Percentiles rank a stretch among this genome's conserved stretches.
Evolutionary conservation across 306 rosid genomes (phyloP).

Genomic region (Castanospermum australe): DNA sequence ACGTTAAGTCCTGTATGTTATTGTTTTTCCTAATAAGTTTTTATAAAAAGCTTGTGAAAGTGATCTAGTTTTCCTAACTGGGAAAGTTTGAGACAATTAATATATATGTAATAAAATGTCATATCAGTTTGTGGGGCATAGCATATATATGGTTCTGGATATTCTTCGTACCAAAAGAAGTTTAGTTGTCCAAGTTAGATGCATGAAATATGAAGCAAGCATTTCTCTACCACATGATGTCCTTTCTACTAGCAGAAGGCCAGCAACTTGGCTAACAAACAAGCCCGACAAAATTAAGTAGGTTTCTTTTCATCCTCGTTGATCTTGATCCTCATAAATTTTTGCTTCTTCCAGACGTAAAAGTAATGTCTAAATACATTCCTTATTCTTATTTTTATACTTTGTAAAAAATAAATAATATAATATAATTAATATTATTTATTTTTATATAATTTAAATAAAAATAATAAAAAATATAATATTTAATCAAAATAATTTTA

Average conservation of each 20-base stretch:
- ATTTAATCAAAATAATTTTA: no score
- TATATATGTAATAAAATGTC: neutral
- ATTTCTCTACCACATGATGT: neutral
- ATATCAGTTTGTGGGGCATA: neutral
- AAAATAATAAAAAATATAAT: no score
- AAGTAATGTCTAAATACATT: no score
- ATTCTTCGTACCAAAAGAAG: neutral
- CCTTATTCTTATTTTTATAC: no score
- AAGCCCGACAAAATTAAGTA: neutral
- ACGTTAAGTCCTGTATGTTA: no score
- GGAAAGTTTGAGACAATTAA: neutral
- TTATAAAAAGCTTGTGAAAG: no score
- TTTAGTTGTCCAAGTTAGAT: neutral
- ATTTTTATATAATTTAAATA: no score
- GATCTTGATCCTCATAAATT: neutral
- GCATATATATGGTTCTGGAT: neutral
- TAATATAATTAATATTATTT: no score
- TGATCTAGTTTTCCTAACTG: no score
- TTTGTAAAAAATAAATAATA: no score
- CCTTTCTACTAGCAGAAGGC: neutral
- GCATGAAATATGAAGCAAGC: neutral
- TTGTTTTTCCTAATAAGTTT: no score
- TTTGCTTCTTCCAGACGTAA: no score
- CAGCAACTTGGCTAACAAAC: neutral
- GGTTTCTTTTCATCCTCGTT: slow-evolving; percentile 18